Evolutionary conservation across 2,329 filamentous ascomycete species (phyloP).

Genomic region (Endoconidiophora laricicola): DNA sequence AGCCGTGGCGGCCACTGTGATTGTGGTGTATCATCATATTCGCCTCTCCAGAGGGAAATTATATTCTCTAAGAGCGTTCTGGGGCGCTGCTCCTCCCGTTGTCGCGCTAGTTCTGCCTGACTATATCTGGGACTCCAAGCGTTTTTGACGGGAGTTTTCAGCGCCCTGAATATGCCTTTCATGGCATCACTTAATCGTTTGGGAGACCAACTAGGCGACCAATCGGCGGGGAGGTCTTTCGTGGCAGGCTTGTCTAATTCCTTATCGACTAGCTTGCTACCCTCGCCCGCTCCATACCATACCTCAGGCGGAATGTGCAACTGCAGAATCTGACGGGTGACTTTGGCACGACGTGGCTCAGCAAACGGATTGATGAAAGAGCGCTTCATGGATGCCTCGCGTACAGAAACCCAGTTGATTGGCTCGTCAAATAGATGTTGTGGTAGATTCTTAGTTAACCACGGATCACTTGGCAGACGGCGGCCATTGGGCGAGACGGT

Average conservation of each 20-base stretch:
- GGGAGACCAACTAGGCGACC: background rate
- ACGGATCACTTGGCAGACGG: conserved; percentile 16
- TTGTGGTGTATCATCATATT: no score
- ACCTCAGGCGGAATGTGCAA: conserved; percentile 4
- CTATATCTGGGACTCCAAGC: conserved; percentile 4
- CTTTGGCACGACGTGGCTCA: background rate
- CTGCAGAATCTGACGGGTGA: conserved; percentile 1
- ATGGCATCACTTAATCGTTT: background rate
- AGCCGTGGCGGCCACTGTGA: no score
- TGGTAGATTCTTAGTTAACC: conserved; percentile 18
- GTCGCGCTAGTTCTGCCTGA: conserved; percentile 2
- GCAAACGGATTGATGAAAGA: conserved; percentile 7
- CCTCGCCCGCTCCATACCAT: conserved; percentile 6
- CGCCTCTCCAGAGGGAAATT: background rate
- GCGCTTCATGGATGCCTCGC: conserved; percentile 6
- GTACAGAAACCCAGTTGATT: conserved; percentile 7
- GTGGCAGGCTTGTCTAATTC: no score
- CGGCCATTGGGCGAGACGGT: no score
- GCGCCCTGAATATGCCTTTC: background rate
- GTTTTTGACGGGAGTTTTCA: background rate
- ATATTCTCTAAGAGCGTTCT: background rate
- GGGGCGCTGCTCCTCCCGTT: conserved; percentile 6
- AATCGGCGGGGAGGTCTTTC: background rate
- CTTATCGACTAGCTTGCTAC: background rate
- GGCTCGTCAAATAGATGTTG: background rate